Base-by-base conservation (phyloP, 2,329 filamentous ascomycete genomes). In the Fusarium nematophilum region DNA sequence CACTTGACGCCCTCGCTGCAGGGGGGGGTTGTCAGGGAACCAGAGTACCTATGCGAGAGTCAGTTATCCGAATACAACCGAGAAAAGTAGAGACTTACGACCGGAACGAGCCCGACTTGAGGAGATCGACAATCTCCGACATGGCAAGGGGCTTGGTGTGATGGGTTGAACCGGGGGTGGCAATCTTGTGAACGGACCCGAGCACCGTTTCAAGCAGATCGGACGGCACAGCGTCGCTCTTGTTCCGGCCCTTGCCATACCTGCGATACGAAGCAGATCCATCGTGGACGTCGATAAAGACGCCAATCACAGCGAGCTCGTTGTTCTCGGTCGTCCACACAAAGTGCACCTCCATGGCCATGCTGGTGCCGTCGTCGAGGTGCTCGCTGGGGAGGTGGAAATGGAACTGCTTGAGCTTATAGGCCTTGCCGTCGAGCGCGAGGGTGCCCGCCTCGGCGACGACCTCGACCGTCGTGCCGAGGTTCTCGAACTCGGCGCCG, bases 351-450 rank as follows among this genome's bases (percentile, higher is more conserved):
- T 75, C 60, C 71, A 71, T 71, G 18, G 69, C 66, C 39, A 62
- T 51, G 40, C 65, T 70, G 0, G 59, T 62, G 7, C 78, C 70
- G 67, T 78, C 62, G 68, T 86, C 74, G 39, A 80, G 77, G 64
- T 88, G 85, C 75, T 88, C 85, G 36, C 82, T 83, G 1, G 85
- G 84, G 0, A 83, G 82, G 67, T 87, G 85, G 73, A 87, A 84
- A 71, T 87, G 85, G 73, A 86, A 86, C 62, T 87, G 84, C 39
- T 72, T 73, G 11, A 86, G 74, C 0, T 62, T 66, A 69, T 80
- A 85, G 13, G 73, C 66, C 13, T 70, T 70, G 25, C 73, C 75
- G 2, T 65, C 72, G 18, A 81, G 67, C 0, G 63, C 73, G 4
- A 84, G 77, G 9, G 76, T 80, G 25, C 82, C 83, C 43, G 26